These are phyloP conservation scores for Ciborinia camelliae DNA, from an alignment of 2,329 filamentous ascomycete genomes.

Conservation along the genomic window DNA sequence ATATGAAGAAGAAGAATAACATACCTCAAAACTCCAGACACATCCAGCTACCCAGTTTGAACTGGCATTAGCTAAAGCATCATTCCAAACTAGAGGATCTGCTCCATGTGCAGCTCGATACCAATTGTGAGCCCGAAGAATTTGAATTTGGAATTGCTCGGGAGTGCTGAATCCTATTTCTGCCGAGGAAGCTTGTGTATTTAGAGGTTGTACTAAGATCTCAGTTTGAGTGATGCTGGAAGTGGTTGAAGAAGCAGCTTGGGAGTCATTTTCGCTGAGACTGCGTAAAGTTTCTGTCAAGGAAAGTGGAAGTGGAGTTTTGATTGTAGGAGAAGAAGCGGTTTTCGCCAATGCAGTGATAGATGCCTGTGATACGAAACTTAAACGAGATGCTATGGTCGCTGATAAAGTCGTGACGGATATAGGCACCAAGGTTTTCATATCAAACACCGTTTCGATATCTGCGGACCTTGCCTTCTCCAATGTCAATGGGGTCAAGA, in stretches of 20 bases:
- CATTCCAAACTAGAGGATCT: neutral
- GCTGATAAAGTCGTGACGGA: neutral
- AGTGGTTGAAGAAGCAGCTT: neutral
- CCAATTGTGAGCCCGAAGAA: neutral
- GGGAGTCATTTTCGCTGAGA: neutral
- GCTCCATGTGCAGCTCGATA: constrained; percentile 6
- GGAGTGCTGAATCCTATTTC: neutral
- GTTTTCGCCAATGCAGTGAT: too few species aligned
- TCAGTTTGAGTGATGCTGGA: neutral
- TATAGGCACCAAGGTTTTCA: neutral
- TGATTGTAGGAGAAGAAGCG: neutral
- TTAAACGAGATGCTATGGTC: too few species aligned
- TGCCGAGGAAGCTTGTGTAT: neutral
- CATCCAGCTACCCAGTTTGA: neutral
- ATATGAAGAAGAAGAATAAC: neutral
- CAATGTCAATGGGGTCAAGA: neutral
- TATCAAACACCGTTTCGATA: neutral
- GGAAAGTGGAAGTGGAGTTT: neutral
- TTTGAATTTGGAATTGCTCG: neutral
- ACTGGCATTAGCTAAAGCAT: neutral
- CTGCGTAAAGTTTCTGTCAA: neutral
- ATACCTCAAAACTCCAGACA: constrained; percentile 1
- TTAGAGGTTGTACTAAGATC: neutral
- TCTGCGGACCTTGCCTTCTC: neutral
- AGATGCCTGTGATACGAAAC: too few species aligned